phyloP scores from a whole-genome alignment of 139 green algal genomes.

The Coelastrella sp. region DNA sequence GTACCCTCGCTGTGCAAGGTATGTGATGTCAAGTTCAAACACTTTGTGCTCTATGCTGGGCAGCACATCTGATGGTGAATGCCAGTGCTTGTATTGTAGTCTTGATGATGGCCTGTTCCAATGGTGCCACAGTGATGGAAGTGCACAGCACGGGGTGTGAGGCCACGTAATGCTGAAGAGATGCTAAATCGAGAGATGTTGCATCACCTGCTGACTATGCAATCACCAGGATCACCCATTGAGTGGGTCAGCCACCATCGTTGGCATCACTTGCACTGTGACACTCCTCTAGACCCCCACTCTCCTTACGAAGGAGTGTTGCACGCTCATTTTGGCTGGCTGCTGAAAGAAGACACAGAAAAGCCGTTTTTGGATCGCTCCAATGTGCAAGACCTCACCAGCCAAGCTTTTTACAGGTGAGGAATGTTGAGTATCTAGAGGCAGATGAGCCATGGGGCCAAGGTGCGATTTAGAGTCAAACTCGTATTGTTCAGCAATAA shows the following conservation, averaged over 20 bases:
- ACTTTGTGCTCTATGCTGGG: not conserved
- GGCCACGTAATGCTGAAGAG: too few relatives aligned
- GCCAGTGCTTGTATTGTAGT: too few relatives aligned
- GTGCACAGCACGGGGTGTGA: too few relatives aligned
- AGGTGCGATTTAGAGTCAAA: too few relatives aligned
- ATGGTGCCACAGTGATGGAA: too few relatives aligned
- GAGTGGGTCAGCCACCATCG: not conserved
- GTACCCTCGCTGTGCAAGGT: not conserved
- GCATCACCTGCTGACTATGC: not conserved
- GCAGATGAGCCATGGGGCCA: too few relatives aligned
- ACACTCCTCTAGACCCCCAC: not conserved
- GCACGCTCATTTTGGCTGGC: constrained; percentile 1
- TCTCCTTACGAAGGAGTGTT: not conserved
- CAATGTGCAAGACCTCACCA: not conserved
- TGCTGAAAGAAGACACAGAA: not conserved
- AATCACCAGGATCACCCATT: not conserved
- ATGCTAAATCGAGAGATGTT: too few relatives aligned
- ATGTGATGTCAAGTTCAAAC: not conserved
- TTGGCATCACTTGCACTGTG: not conserved
- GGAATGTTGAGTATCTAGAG: too few relatives aligned
- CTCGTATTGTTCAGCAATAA: not conserved
- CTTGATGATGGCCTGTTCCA: too few relatives aligned
- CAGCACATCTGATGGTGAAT: too few relatives aligned
- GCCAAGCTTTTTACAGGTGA: not conserved
- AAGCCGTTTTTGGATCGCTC: not conserved